Evolutionary conservation across 2,329 filamentous ascomycete species (phyloP), one percentile per base, ranked within the genome.

Genomic region (Cladophialophora immunda): DNA sequence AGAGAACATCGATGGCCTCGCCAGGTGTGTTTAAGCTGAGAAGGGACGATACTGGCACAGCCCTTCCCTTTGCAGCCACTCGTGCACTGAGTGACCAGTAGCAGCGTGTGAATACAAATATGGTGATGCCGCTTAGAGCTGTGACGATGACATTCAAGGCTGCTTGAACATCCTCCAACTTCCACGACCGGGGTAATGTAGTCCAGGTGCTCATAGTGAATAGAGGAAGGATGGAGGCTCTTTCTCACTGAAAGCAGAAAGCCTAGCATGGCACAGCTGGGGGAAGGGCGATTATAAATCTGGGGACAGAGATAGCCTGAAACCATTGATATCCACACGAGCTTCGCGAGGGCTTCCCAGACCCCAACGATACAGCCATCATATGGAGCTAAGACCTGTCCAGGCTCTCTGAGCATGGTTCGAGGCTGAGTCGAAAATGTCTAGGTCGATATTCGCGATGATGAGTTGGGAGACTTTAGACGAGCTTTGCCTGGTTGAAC

Each of bases 161-260:
- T 27, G 64, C 67, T 52, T 69, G 67, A 15, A 69, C 67, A 61
- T 69, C 67, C 58, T 69, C 58, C 34, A 69, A 55, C 52, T 57
- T 58, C 67, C 64, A 67, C 11, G 52, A 19, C 19, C 36, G 29
- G 5, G 64, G 67, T n/a, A 69, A 47, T 11, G 58, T 62, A 53
- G 58, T 32, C 47, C 58, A 62, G 30, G 19, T 27, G 15, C 15
- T 38, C 58, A 62, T 62, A 22, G 9, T 25, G 41, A 30, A 34
- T 5, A 50, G 19, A 50, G 8, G 13, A 19, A 8, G 2, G 45
- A 4, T 25, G 22, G 9, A 25, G 45, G 45, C 19, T 27, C 19
- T 50, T 22, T 25, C 1, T 50, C 45, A 0, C 9, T 13, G 11
- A 27, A 6, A 47, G n/a, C 19, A 47, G 45, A 50, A 13, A 13